Percentiles rank a stretch among this genome's conserved stretches.
These are phyloP conservation scores for Xylariaceae sp. DNA, from an alignment of 2,329 filamentous ascomycete genomes.

Conservation along the genomic window DNA sequence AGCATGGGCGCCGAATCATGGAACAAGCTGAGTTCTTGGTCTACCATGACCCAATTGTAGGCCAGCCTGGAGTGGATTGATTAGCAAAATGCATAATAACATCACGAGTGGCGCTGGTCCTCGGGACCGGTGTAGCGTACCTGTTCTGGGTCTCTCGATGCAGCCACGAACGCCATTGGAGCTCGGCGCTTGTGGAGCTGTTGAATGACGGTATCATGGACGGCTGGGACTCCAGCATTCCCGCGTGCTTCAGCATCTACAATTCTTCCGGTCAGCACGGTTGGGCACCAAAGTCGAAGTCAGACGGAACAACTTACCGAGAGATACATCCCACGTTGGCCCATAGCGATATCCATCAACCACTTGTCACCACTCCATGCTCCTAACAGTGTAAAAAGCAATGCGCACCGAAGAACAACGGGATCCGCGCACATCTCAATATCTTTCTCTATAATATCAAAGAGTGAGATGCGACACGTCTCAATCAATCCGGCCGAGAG, in stretches of 20 bases:
- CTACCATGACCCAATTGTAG: constrained; percentile 73
- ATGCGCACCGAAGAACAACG: constrained; percentile 58
- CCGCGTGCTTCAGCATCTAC: constrained; percentile 65
- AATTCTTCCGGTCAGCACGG: not conserved
- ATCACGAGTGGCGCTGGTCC: constrained; percentile 5
- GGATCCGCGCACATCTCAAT: constrained; percentile 64
- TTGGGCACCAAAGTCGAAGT: not conserved
- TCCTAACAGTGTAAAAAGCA: constrained; percentile 64
- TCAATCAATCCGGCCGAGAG: constrained; percentile 64
- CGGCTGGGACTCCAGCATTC: constrained; percentile 55
- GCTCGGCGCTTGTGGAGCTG: constrained; percentile 40
- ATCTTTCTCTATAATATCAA: constrained; percentile 68
- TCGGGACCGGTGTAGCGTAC: constrained; percentile 34
- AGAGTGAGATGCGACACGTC: constrained; percentile 67
- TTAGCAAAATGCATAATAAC: not conserved
- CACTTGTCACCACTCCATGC: constrained; percentile 74
- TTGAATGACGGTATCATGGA: constrained; percentile 40
- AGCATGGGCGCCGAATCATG: constrained; percentile 60
- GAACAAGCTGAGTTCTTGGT: constrained; percentile 67
- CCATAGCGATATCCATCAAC: constrained; percentile 75
- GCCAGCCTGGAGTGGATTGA: constrained; percentile 46
- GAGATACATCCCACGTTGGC: constrained; percentile 69
- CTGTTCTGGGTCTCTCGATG: constrained; percentile 60
- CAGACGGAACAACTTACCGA: constrained; percentile 37
- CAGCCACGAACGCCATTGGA: constrained; percentile 61